Conservation (phyloP, 2,329 filamentous ascomycete genomes). For the Albifimbria verrucaria region DNA sequence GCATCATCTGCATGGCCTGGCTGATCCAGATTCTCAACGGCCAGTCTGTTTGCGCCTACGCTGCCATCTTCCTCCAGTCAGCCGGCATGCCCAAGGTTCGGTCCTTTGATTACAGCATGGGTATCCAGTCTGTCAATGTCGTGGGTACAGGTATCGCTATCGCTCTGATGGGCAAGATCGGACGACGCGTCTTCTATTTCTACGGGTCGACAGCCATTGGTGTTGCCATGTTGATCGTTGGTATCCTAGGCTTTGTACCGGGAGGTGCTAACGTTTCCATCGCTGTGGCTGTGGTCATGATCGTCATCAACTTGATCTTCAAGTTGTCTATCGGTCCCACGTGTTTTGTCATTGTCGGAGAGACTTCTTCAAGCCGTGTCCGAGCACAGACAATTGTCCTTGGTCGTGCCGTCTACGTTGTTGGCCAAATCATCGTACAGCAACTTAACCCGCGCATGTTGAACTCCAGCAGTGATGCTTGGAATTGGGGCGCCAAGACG, state of each 20-base stretch:
- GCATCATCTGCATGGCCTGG: constrained; percentile 26
- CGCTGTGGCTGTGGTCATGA: constrained; percentile 32
- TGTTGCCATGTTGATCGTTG: constrained; percentile 37
- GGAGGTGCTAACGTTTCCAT: constrained; percentile 18
- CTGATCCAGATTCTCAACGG: constrained; percentile 29
- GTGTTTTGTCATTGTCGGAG: constrained; percentile 40
- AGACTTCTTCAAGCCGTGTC: constrained; percentile 40
- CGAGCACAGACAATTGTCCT: constrained; percentile 42
- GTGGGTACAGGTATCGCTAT: constrained; percentile 38
- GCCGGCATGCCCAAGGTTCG: constrained; percentile 41
- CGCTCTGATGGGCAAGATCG: constrained; percentile 31
- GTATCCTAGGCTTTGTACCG: constrained; percentile 33
- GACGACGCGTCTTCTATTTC: constrained; percentile 37
- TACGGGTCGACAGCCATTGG: constrained; percentile 36
- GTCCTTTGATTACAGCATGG: constrained; percentile 45
- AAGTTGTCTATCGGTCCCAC: constrained; percentile 42
- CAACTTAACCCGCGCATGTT: constrained; percentile 34
- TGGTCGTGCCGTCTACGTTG: constrained; percentile 37
- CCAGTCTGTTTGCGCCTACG: constrained; percentile 51
- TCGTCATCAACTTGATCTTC: constrained; percentile 39
- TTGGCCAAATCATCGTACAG: constrained; percentile 34
- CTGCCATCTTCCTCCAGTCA: constrained; percentile 48
- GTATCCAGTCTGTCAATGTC: constrained; percentile 43
- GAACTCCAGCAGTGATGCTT: constrained; percentile 20
- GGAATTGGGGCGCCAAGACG: constrained; percentile 33